These are phyloP conservation scores for Clavispora phyllophila DNA, from an alignment of 805 yeast genomes.

Conservation along the genomic window DNA sequence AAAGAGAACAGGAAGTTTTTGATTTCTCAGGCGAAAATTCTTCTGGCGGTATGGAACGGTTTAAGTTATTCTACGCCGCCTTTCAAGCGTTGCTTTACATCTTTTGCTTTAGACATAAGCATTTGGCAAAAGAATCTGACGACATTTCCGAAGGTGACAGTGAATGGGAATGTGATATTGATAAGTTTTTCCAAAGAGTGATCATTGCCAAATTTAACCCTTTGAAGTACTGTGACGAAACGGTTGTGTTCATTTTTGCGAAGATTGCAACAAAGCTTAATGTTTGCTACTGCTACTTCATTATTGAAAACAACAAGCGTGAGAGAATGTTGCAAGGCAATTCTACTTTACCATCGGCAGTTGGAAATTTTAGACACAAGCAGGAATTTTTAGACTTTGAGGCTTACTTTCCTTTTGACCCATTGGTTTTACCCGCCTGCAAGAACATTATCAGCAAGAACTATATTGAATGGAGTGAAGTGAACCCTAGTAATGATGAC, in stretches of 20 bases:
- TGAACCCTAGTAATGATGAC: conserved; percentile 50
- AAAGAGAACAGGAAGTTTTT: conserved; percentile 78
- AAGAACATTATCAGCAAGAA: conserved; percentile 48
- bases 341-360: conserved; percentile 27
- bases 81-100: conserved; percentile 88
- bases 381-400: conserved; percentile 86
- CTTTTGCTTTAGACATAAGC: conserved; percentile 78
- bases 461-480: conserved; percentile 68
- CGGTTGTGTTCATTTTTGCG: conserved; percentile 91
- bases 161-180: conserved; percentile 75
- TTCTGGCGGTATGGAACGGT: conserved; percentile 78
- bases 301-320: conserved; percentile 83
- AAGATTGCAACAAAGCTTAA: conserved; percentile 85
- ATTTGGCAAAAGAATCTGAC: conserved; percentile 39
- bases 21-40: conserved; percentile 22
- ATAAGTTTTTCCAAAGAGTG: conserved; percentile 80
- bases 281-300: conserved; percentile 88
- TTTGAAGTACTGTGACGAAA: conserved; percentile 85
- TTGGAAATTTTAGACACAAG: conserved; percentile 48
- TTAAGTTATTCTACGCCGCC: conserved; percentile 83
- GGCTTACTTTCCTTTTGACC: conserved; percentile 96
- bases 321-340: conserved; percentile 50
- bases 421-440: conserved; percentile 65
- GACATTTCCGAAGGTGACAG: conserved; percentile 19
- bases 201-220: conserved; percentile 90